phyloP scores from a whole-genome alignment of 2,329 filamentous ascomycete genomes.

The Hymenoscyphus repandus region DNA sequence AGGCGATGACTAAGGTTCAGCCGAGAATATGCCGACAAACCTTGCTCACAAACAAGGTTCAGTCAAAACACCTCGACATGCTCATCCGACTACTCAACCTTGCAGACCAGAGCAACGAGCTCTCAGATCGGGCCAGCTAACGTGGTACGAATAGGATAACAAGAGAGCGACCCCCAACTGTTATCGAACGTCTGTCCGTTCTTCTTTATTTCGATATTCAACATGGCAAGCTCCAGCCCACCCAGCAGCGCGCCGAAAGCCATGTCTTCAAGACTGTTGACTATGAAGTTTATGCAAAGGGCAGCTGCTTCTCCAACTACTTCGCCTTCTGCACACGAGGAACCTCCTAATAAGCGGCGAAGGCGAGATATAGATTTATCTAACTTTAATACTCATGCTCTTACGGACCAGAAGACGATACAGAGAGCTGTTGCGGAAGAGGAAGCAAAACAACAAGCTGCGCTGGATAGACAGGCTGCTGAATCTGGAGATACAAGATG shows the following conservation, averaged over 20 bases:
- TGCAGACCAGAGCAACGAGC: not conserved
- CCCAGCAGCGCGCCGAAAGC: slow-evolving; percentile 47
- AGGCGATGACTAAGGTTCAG: slow-evolving; percentile 3
- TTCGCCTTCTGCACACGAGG: slow-evolving; percentile 41
- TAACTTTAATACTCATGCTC: slow-evolving; percentile 37
- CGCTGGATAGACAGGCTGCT: slow-evolving; percentile 56
- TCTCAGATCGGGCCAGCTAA: not conserved
- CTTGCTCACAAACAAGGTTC: not conserved
- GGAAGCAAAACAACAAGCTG: slow-evolving; percentile 58
- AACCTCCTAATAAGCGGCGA: slow-evolving; percentile 58
- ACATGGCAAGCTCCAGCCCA: slow-evolving; percentile 24
- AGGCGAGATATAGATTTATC: slow-evolving; percentile 38
- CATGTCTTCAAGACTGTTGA: slow-evolving; percentile 83
- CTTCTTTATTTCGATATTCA: slow-evolving; percentile 4
- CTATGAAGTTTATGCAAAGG: slow-evolving; percentile 98
- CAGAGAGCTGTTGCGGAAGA: slow-evolving; percentile 61
- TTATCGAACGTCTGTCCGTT: not conserved
- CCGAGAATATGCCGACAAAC: not conserved
- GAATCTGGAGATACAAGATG: slow-evolving; percentile 68
- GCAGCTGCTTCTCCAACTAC: slow-evolving; percentile 54
- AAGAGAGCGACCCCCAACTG: not conserved
- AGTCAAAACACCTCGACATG: slow-evolving; percentile 3
- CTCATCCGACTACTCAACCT: not conserved
- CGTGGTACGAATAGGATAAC: not conserved
- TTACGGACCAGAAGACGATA: slow-evolving; percentile 54